phyloP scores from a whole-genome alignment of 208 protist genomes.

The Willaertia magna region DNA sequence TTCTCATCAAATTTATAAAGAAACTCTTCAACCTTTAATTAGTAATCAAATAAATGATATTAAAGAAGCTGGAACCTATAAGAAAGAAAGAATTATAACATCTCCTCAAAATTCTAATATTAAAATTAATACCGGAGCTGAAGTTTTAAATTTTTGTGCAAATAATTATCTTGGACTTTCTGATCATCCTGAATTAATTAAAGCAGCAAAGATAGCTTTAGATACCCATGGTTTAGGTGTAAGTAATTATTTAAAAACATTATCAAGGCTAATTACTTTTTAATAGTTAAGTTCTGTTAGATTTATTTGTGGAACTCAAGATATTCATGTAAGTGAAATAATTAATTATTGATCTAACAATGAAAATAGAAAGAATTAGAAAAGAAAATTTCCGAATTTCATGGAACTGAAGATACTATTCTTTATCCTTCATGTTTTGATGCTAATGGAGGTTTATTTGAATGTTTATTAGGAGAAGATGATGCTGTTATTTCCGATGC shows the following conservation, averaged over 20 bases:
- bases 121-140: slow-evolving; percentile 24
- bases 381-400: slow-evolving; percentile 45
- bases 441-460: slow-evolving; percentile 70
- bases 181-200: slow-evolving; percentile 43
- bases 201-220: slow-evolving; percentile 49
- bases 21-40: slow-evolving; percentile 21
- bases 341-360: not conserved
- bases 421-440: slow-evolving; percentile 72
- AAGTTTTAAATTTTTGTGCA: slow-evolving; percentile 69
- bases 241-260: no score
- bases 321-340: slow-evolving; percentile 57
- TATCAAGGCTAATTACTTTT: no score
- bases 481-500: slow-evolving; percentile 57
- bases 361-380: slow-evolving; percentile 40
- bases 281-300: slow-evolving; percentile 55
- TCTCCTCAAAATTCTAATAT: slow-evolving; percentile 43
- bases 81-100: slow-evolving; percentile 56
- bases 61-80: slow-evolving; percentile 50
- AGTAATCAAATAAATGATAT: slow-evolving; percentile 32
- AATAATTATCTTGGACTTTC: slow-evolving; percentile 72
- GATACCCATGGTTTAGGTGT: slow-evolving; percentile 55
- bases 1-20: not conserved
- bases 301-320: slow-evolving; percentile 72
- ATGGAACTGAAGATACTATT: slow-evolving; percentile 60
- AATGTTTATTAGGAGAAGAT: slow-evolving; percentile 46